A percentile compares a stretch with the other conserved stretches of the same genome.
phyloP scores from a whole-genome alignment of 2,329 filamentous ascomycete genomes.

The Niveomyces coronatus region DNA sequence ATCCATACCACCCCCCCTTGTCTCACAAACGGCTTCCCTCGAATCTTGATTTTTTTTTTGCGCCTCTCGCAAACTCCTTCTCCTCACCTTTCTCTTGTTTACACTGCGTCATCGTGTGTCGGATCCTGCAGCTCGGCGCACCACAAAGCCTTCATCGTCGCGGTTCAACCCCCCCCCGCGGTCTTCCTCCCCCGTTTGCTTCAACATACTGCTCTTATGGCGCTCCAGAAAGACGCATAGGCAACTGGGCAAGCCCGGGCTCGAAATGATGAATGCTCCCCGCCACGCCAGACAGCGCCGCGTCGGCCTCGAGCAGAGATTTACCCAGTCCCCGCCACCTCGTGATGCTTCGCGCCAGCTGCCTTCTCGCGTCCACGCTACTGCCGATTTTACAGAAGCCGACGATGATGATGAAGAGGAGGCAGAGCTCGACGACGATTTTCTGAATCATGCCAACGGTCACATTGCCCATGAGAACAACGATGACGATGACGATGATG shows the following conservation, averaged over 20 bases:
- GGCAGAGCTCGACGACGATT: constrained; percentile 27
- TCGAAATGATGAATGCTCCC: constrained; percentile 26
- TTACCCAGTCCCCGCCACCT: constrained; percentile 22
- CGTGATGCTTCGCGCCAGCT: constrained; percentile 18
- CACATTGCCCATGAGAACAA: constrained; percentile 35
- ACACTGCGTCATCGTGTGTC: too few species aligned
- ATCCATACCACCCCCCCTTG: constrained; percentile 2
- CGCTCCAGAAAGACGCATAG: constrained; percentile 4
- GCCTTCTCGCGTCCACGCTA: constrained; percentile 36
- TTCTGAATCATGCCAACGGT: constrained; percentile 36
- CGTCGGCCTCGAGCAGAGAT: constrained; percentile 19
- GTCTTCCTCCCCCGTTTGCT: background rate
- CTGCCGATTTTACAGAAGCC: constrained; percentile 55
- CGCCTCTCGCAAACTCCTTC: constrained; percentile 1
- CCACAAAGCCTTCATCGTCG: background rate
- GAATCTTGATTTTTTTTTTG: constrained; percentile 5
- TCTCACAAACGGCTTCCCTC: constrained; percentile 6
- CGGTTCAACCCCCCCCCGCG: background rate
- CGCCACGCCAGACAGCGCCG: constrained; percentile 23
- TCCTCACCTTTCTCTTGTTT: background rate
- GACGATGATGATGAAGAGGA: constrained; percentile 45
- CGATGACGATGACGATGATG: constrained; percentile 33
- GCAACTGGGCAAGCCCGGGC: constrained; percentile 2
- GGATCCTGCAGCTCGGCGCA: too few species aligned
- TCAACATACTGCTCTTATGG: constrained; percentile 4